phyloP scores from a whole-genome alignment of 805 yeast genomes.

The Blastobotrys robertii region DNA sequence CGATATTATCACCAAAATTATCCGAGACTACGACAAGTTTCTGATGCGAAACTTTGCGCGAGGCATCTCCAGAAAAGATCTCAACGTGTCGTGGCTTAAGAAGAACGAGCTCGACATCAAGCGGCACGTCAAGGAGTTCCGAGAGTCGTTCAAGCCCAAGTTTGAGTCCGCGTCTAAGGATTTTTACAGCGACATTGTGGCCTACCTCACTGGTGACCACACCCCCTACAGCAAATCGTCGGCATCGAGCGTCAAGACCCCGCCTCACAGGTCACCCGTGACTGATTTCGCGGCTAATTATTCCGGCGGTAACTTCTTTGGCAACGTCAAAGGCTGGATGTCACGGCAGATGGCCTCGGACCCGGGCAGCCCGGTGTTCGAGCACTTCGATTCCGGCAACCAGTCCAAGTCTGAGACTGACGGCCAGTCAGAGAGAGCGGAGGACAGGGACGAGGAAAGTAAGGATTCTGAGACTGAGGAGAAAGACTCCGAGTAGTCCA shows the following conservation, averaged over 20 bases:
- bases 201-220: conserved; percentile 13
- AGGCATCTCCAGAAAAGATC: conserved; percentile 93
- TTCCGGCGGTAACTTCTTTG: conserved; percentile 35
- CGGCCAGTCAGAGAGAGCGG: no score
- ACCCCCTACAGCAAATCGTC: conserved; percentile 5
- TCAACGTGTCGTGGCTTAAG: conserved; percentile 95
- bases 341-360: conserved; percentile 13
- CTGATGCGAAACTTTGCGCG: conserved; percentile 95
- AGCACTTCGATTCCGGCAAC: not conserved
- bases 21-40: conserved; percentile 93
- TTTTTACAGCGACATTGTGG: conserved; percentile 63
- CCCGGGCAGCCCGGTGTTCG: not conserved
- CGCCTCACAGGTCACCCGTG: conserved; percentile 37
- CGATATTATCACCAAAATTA: conserved; percentile 90
- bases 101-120: conserved; percentile 92
- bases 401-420: not conserved
- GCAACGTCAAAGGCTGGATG: conserved; percentile 28
- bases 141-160: conserved; percentile 75
- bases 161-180: conserved; percentile 62
- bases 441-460: no score
- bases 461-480: no score
- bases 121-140: conserved; percentile 79
- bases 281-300: conserved; percentile 57
- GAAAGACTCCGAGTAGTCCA: no score
- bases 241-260: conserved; percentile 2